Evolutionary conservation across 2,329 filamentous ascomycete genomes (phyloP), one percentile per base, ranked within the genome.

Genomic region (Aspergillus sp.): DNA sequence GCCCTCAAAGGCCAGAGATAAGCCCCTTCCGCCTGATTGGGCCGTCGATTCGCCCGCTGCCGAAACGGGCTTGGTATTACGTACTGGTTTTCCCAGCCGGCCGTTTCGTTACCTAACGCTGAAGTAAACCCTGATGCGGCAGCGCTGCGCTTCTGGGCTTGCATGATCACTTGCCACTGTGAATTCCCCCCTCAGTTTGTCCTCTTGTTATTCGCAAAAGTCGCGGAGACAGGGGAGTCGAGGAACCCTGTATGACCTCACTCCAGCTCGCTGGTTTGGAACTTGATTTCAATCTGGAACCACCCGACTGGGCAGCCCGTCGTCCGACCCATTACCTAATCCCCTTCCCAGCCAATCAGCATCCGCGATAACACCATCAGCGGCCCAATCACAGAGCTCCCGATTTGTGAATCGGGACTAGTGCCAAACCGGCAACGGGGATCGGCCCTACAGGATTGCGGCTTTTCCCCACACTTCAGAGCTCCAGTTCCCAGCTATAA

Each of bases 21-120:
- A 74, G 70, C 33, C 15, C 43, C 15, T 7, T 5, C 14, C 11
- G 44, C 24, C 60, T 73, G 68, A 73, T 73, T 74, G 71, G 72
- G 39, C 46, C 55, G 37, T 53, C 27, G 44, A 37, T 51, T 51
- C 59, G 59, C 48, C 61, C 46, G 56, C 55, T 58, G 59, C 61
- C 58, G 58, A 55, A 43, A 56, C 49, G 58, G 58, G 59, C 61
- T 60, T 66, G 51, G 57, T 62, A 73, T 74, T 74, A 74, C 71
- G 70, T 73, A 72, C 66, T 63, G 62, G 46, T 54, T 58, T 59
- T 37, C 40, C 9, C n/a, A 9, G 27, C 11, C 12, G 21, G 39
- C 40, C 40, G 21, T 54, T 49, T 19, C 46, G 55, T 57, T 58
- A 58, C 56, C 50, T 55, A 58, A 58, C 56, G 19, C 19, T 54